Base-by-base conservation (phyloP, 192 early-diverging fungal genomes). In the Ambispora gerdemannii region DNA sequence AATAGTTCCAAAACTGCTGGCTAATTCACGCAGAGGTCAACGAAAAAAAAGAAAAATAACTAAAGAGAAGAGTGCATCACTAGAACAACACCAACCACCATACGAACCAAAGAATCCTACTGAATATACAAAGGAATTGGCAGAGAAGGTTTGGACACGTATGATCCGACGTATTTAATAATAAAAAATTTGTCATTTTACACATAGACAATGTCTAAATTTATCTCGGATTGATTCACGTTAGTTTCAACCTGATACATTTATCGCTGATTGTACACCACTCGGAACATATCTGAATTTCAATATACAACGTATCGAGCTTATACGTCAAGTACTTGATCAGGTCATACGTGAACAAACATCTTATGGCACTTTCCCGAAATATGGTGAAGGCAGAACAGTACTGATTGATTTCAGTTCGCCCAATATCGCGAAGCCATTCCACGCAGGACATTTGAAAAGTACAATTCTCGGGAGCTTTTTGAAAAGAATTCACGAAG, bases 391-490 rank as follows among this genome's bases (percentile, higher is more conserved):
- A 0, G 82, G 86, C 32, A 89, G 90, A 76, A 83, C 87, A 24
- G 87, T 88, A 11, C 80, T 96, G 24, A 86, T 97, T 67, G 97
- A 99, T 76, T 99, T 89, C 76, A 89, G 87, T 70, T 92, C 90
- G 56, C 97, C 97, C 36, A 98, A 99, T 77, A 95, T 99, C 62
- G 97, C 97, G 59, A 99, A 98, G 79, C 92, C 90, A 6, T 95
- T 97, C 84, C 97, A 99, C 78, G 93, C 89, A 59, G 97, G 97
- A 0, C 97, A 99, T 80, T 80, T 99, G 73, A 87, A 95, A 59
- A 92, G 92, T 58, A 99, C 95, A 1, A 98, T 99, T 75, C 91
- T 99, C 61, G 97, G 97, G 28, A 92, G 92, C 78, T 93, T 95
- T 82, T 81, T 94, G 63, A 78, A 81, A 66, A 84, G 90, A 32